These are phyloP conservation scores for Klebsormidium nitens DNA, from an alignment of 139 green algal genomes.

Conservation along the genomic window DNA sequence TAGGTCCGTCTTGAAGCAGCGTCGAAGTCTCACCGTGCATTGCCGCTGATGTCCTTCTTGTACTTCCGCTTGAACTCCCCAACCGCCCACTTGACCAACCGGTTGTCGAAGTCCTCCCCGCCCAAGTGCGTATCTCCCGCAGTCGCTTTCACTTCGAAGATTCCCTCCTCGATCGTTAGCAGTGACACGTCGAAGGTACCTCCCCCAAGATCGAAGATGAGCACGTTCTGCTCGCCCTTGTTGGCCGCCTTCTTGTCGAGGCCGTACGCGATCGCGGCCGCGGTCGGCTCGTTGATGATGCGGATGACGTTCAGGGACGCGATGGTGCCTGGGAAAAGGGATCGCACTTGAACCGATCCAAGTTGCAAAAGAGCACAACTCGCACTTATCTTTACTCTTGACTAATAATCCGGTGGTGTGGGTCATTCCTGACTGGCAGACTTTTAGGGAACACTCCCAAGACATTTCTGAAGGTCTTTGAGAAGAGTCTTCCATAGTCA, in stretches of 20 bases:
- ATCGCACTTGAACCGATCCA: neutral
- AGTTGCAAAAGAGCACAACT: neutral
- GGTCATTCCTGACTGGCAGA: neutral
- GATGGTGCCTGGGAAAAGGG: conserved; percentile 49
- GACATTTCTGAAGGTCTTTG: too few species aligned
- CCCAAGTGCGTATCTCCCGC: conserved; percentile 96
- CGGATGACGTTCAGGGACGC: conserved; percentile 83
- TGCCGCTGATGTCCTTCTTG: conserved; percentile 94
- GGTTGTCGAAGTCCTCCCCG: conserved; percentile 97
- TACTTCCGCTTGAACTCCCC: conserved; percentile 63
- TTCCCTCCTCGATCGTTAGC: conserved; percentile 93
- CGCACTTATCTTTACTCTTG: neutral
- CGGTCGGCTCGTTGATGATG: conserved; percentile 89
- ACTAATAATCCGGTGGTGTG: neutral
- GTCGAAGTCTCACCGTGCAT: too few species aligned
- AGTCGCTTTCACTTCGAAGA: conserved; percentile 97
- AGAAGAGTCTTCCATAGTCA: too few species aligned
- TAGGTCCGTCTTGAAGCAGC: too few species aligned
- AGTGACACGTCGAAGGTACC: conserved; percentile 59
- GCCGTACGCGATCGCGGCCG: conserved; percentile 83
- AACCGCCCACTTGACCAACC: conserved; percentile 87
- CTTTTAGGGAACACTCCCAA: neutral
- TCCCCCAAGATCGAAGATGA: conserved; percentile 88
- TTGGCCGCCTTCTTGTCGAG: conserved; percentile 22
- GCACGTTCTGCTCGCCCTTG: conserved; percentile 39